Evolutionary conservation across 2,329 filamentous ascomycete genomes (phyloP).

Genomic region (Diaporthe sp.): DNA sequence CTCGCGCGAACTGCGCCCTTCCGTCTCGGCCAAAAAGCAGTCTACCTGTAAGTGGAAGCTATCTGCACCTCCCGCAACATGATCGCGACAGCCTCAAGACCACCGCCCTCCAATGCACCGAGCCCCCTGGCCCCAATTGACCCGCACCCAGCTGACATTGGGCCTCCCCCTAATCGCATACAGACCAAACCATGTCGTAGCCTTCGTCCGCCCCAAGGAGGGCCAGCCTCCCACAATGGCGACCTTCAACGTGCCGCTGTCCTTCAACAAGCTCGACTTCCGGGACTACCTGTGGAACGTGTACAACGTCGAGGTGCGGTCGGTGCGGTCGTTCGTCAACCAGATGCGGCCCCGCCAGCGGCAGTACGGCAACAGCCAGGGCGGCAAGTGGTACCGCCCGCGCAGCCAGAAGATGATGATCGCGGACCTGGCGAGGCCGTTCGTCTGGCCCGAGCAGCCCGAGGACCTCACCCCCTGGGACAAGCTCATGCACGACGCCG

Average conservation of each 20-base stretch:
- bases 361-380: conserved; percentile 57
- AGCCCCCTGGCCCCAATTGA: neutral
- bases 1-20: conserved; percentile 57
- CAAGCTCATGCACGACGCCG: conserved; percentile 67
- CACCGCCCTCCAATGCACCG: neutral
- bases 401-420: conserved; percentile 91
- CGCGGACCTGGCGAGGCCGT: conserved; percentile 87
- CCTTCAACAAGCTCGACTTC: conserved; percentile 95
- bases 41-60: conserved; percentile 64
- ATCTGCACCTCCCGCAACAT: neutral
- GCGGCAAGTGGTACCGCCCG: conserved; percentile 76
- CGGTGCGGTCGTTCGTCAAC: conserved; percentile 84
- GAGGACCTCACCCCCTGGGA: conserved; percentile 73
- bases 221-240: conserved; percentile 83
- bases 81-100: neutral
- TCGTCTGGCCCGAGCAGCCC: conserved; percentile 85
- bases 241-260: conserved; percentile 89
- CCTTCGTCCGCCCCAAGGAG: conserved; percentile 78
- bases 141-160: neutral
- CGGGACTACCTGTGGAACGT: conserved; percentile 93
- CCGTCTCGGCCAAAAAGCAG: conserved; percentile 64
- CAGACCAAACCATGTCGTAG: conserved; percentile 86
- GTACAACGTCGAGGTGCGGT: conserved; percentile 80
- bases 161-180: neutral
- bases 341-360: conserved; percentile 71